Evolutionary conservation across 2,329 filamentous ascomycete genomes (phyloP).

Genomic region (Herpotrichia juniperi): DNA sequence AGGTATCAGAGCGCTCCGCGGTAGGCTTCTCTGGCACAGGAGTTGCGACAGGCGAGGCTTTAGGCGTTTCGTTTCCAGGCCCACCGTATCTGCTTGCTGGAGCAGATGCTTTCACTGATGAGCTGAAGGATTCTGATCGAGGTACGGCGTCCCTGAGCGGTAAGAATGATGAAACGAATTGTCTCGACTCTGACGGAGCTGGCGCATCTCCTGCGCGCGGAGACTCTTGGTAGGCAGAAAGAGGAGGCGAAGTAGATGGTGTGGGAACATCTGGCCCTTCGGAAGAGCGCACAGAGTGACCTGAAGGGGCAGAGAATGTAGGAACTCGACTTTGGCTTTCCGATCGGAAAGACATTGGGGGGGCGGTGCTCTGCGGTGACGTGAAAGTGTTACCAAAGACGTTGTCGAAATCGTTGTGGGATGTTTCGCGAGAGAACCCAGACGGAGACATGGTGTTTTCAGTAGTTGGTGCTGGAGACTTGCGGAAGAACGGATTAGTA

Average conservation of each 20-base stretch:
- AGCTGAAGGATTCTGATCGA: conserved; percentile 71
- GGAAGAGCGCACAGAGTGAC: conserved; percentile 52
- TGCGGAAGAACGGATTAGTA: conserved; percentile 95
- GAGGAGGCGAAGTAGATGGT: conserved; percentile 68
- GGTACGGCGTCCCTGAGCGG: conserved; percentile 66
- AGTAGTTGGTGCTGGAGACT: conserved; percentile 55
- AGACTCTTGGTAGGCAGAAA: conserved; percentile 58
- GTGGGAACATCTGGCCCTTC: conserved; percentile 60
- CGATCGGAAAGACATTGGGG: conserved; percentile 67
- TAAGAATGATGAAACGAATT: conserved; percentile 78
- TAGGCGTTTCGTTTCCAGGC: conserved; percentile 55
- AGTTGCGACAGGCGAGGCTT: conserved; percentile 53
- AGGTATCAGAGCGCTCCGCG: conserved; percentile 42
- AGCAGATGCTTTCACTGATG: conserved; percentile 78
- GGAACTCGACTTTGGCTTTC: conserved; percentile 49
- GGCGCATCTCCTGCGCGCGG: conserved; percentile 65
- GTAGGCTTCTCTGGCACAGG: conserved; percentile 57
- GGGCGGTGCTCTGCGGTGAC: conserved; percentile 51
- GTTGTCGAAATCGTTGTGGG: conserved; percentile 71
- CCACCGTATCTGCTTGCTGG: conserved; percentile 68
- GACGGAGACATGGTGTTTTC: conserved; percentile 59
- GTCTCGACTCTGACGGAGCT: conserved; percentile 73
- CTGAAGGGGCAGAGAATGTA: conserved; percentile 48
- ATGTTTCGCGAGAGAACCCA: conserved; percentile 51
- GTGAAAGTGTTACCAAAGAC: conserved; percentile 78